Evolutionary conservation across 2,329 filamentous ascomycete genomes (phyloP), one percentile per base, ranked within the genome.

Genomic region (Fusarium camptoceras): DNA sequence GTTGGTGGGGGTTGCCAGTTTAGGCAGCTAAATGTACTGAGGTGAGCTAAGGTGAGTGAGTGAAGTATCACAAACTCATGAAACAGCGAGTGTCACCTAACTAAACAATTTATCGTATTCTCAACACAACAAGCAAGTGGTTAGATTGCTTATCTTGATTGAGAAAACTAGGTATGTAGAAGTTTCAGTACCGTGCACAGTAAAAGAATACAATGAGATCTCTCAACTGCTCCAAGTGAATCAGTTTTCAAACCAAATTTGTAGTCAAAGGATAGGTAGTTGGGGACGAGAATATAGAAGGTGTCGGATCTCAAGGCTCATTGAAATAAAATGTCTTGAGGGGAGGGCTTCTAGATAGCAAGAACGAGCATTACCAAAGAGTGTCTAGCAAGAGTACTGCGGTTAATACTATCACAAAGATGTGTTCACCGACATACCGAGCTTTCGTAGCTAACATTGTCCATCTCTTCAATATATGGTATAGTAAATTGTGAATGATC

Each of bases 1-100:
- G 37, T 28, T 70, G 58, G 67, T 55, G 54, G 67, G 59, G 59
- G 28, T 39, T 51, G 15, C 28, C 22, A 27, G 20, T 50, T 62
- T 66, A 63, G 63, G 64, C 55, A 62, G 49, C 48, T 34, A 37
- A n/a, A 30, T 14, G 34, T 37, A 18, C 34, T 37, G 20, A 25
- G 16, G 42, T 47, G 31, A 48, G 57, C 50, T 57, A 65, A 41
- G 34, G 34, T 20, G 39, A 30, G 41, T 25, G 49, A 64, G 59
- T 28, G 46, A 37, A 41, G 25, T 27, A 37, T 14, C 20, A 28
- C 12, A 24, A 41, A 28, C 48, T 27, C 18, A 10, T 22, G 37
- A n/a, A 27, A 41, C 14, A 18, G 8, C 8, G 41, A 41, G 8
- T 22, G 9, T 6, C 10, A 42, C 11, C 15, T 6, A 41, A 25